Conservation (phyloP, 108 stramenopile species). For the Conticribra weissflogii region DNA sequence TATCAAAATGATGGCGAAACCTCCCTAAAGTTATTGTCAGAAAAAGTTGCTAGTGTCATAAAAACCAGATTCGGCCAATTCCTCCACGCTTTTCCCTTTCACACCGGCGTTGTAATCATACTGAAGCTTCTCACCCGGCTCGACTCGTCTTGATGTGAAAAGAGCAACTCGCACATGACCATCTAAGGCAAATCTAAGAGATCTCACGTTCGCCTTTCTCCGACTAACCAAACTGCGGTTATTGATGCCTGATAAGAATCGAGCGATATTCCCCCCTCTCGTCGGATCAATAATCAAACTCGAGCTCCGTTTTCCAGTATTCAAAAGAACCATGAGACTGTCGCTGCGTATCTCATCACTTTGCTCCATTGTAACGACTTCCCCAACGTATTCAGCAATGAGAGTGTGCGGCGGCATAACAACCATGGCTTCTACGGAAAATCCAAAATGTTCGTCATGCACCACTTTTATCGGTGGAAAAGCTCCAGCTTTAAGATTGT, state of each 20-base stretch:
- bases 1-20: neutral
- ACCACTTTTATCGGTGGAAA: constrained; percentile 51
- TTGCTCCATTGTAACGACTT: constrained; percentile 46
- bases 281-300: constrained; percentile 58
- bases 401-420: constrained; percentile 44
- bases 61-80: constrained; percentile 49
- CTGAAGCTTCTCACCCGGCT: constrained; percentile 50
- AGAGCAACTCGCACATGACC: constrained; percentile 46
- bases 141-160: constrained; percentile 46
- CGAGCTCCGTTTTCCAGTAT: constrained; percentile 42
- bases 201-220: constrained; percentile 52
- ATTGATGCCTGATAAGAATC: constrained; percentile 57
- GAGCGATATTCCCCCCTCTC: constrained; percentile 42
- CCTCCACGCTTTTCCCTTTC: constrained; percentile 39
- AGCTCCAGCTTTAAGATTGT: constrained; percentile 42
- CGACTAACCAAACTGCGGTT: constrained; percentile 46
- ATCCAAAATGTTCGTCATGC: constrained; percentile 46
- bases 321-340: constrained; percentile 51
- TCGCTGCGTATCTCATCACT: constrained; percentile 45
- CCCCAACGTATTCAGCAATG: constrained; percentile 51
- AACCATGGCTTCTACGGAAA: constrained; percentile 48
- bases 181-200: constrained; percentile 50
- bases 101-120: constrained; percentile 63
- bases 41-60: constrained; percentile 62
- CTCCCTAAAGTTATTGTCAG: too few species aligned